Conservation (phyloP, 805 yeast species). For the Metschnikowia rubicola region DNA sequence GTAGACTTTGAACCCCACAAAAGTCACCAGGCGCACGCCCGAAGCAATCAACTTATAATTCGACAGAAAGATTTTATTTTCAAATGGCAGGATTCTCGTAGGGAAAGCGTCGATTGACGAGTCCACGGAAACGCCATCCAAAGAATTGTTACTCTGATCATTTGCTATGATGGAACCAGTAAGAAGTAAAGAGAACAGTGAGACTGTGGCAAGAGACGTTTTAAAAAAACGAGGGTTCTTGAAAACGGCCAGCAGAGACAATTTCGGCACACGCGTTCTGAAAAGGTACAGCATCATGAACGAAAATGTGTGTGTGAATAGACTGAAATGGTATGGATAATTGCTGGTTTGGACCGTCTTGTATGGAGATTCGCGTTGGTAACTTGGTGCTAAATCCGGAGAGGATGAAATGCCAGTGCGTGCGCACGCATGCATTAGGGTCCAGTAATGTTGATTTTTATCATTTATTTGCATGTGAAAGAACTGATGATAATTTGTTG, state of each 20-base stretch:
- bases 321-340: too few relatives aligned
- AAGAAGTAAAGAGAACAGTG: slow-evolving; percentile 15
- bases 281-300: slow-evolving; percentile 1
- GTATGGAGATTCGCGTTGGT: too few relatives aligned
- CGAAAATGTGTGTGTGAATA: background rate
- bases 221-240: background rate
- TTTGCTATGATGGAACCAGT: slow-evolving; percentile 19
- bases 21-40: slow-evolving; percentile 83
- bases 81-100: slow-evolving; percentile 1
- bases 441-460: too few relatives aligned
- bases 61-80: slow-evolving; percentile 22
- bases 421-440: too few relatives aligned
- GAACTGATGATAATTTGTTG: too few relatives aligned
- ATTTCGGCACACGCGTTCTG: background rate
- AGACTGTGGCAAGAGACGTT: slow-evolving; percentile 5
- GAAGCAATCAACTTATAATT: slow-evolving; percentile 63
- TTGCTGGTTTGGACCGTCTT: too few relatives aligned
- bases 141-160: slow-evolving; percentile 18
- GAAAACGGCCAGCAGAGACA: background rate
- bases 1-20: slow-evolving; percentile 78
- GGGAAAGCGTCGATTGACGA: slow-evolving; percentile 51
- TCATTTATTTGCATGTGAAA: too few relatives aligned
- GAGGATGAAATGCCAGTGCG: too few relatives aligned
- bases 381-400: too few relatives aligned
- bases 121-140: slow-evolving; percentile 42